Evolutionary conservation across 192 early-diverging fungal genomes (phyloP).

Genomic region (Mortierella alpina): DNA sequence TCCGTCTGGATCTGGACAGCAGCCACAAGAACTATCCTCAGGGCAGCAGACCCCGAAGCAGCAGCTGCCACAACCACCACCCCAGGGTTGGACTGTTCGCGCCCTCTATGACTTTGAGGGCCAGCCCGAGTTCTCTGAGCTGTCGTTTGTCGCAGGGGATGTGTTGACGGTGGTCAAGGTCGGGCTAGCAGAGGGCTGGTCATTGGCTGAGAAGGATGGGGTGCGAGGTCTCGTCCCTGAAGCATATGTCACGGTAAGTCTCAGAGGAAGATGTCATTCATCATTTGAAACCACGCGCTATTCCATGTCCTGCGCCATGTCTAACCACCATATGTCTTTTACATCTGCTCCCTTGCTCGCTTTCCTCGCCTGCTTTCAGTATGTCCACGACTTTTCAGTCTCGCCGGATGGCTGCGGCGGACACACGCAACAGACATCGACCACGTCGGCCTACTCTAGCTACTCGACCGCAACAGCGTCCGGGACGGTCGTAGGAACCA

Average conservation of each 20-base stretch:
- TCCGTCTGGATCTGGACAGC: not conserved
- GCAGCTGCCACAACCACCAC: conserved; percentile 30
- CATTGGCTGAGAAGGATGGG: conserved; percentile 56
- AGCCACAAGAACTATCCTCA: not conserved
- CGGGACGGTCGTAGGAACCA: conserved; percentile 8
- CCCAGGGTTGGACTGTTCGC: conserved; percentile 53
- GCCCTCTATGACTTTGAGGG: conserved; percentile 58
- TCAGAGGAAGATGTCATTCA: not conserved
- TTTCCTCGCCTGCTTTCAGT: conserved; percentile 14
- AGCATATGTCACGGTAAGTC: conserved; percentile 55
- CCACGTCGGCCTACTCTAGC: conserved; percentile 22
- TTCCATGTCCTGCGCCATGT: not conserved
- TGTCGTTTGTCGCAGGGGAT: conserved; percentile 56
- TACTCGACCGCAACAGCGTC: conserved; percentile 18
- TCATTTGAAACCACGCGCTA: no score
- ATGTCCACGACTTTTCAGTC: conserved; percentile 55
- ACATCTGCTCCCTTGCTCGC: not conserved
- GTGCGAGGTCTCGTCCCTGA: conserved; percentile 56
- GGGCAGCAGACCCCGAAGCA: conserved; percentile 4
- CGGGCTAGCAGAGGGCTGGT: conserved; percentile 56
- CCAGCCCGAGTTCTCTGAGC: conserved; percentile 49
- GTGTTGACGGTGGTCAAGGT: conserved; percentile 52
- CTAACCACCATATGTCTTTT: not conserved
- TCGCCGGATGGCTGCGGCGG: conserved; percentile 24
- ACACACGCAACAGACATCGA: conserved; percentile 22